phyloP scores from a whole-genome alignment of 148 eudicot genomes.

The Persicaria tinctoria region DNA sequence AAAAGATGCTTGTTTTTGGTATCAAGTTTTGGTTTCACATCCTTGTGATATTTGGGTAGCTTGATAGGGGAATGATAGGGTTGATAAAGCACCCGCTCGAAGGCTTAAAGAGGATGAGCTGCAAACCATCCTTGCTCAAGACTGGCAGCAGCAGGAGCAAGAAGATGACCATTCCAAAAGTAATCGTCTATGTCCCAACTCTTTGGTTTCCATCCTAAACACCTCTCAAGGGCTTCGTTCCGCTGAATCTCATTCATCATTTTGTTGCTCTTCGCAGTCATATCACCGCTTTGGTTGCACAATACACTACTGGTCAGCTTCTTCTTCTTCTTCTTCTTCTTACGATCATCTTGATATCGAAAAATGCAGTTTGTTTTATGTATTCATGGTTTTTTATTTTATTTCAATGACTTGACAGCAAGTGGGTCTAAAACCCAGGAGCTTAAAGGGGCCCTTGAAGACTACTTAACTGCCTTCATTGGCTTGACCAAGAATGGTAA shows the following conservation, averaged over 20 bases:
- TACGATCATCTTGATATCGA: not conserved
- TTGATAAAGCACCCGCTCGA: slow-evolving; percentile 17
- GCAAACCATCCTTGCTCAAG: slow-evolving; percentile 43
- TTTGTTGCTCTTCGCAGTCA: slow-evolving; percentile 45
- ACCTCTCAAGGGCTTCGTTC: slow-evolving; percentile 50
- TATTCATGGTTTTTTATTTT: no score
- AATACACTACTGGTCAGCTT: slow-evolving; percentile 42
- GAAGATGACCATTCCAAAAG: slow-evolving; percentile 41
- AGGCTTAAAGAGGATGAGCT: slow-evolving; percentile 45
- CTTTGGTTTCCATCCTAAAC: slow-evolving; percentile 55
- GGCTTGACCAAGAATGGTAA: slow-evolving; percentile 79
- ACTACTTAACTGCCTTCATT: slow-evolving; percentile 65
- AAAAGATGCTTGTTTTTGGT: no score
- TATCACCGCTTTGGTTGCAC: slow-evolving; percentile 39
- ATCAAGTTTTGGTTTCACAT: no score
- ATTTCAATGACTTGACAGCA: slow-evolving; percentile 10
- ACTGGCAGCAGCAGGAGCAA: slow-evolving; percentile 30
- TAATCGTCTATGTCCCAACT: slow-evolving; percentile 50
- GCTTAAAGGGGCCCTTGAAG: slow-evolving; percentile 54
- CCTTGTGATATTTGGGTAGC: no score
- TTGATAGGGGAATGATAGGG: slow-evolving; percentile 18
- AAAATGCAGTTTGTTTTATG: not conserved
- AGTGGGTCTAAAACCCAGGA: slow-evolving; percentile 55
- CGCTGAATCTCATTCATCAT: slow-evolving; percentile 45
- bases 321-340: not conserved